Base-by-base conservation (phyloP, 2,329 filamentous ascomycete genomes). In the Fusarium keratoplasticum region DNA sequence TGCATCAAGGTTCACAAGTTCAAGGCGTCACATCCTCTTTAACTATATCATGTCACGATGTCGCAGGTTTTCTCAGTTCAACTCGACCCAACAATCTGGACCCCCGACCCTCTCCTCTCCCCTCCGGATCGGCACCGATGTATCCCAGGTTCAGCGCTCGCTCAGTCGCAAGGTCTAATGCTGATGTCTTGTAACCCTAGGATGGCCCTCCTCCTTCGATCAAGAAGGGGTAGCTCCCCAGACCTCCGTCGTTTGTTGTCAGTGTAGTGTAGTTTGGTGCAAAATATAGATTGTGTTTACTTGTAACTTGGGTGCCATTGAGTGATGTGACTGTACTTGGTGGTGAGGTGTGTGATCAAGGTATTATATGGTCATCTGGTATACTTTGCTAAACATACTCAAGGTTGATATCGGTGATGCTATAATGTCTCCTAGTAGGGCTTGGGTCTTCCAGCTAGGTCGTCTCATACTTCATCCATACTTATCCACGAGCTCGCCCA, bases 111-210 rank as follows among this genome's bases (percentile, higher is more conserved):
- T 27, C 22, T n/a, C 38, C 67, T 55, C 65, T 61, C 65, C 57
- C 47, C 22, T 54, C 68, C 57, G 70, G 72, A 70, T 67, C 66
- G 63, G 33, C 62, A 71, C 59, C 70, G 60, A 76, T 74, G 50
- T 64, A 55, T 67, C 58, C 67, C 68, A 78, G 77, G 77, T 79
- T 76, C 76, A 79, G 77, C 77, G 77, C 69, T 76, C 76, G 64
- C 67, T 77, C 64, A 73, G 76, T 78, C 71, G 66, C 73, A 75
- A 71, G 71, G 67, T 76, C 67, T 67, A 70, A 67, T 78, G 69
- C 77, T 79, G 77, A 79, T 79, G 66, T 78, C 74, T 70, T 79
- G 77, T 79, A 73, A 73, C 77, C 77, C 65, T 79, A 79, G 77
- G 77, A 79, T 78, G 77, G 76, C 72, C 66, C 67, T 72, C 59